Conservation (phyloP, 306 rosid genomes). For the Trichosanthes cucumerina region DNA sequence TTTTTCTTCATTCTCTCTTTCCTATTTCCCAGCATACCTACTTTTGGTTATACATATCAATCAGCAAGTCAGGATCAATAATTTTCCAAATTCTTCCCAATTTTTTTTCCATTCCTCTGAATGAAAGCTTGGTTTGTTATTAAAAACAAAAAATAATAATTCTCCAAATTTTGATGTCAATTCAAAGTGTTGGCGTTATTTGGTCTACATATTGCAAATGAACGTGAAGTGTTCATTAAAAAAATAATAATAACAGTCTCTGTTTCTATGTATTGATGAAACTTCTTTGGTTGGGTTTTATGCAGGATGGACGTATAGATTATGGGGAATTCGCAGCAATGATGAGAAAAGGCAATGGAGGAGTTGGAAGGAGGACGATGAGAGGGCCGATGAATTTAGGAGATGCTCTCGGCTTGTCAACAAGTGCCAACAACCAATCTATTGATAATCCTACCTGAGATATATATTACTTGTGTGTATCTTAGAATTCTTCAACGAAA, state of each 20-base stretch:
- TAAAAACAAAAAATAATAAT: too few species aligned
- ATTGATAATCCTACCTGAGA: conserved; percentile 5
- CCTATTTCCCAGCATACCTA: not conserved
- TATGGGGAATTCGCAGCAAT: conserved; percentile 39
- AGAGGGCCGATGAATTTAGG: conserved; percentile 27
- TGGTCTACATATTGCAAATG: not conserved
- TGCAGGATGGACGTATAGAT: conserved; percentile 39
- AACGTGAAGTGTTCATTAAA: too few species aligned
- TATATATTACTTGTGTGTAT: not conserved
- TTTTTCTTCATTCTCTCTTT: not conserved
- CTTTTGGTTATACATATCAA: not conserved
- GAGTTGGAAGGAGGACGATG: conserved; percentile 39
- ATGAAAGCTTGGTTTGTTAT: too few species aligned
- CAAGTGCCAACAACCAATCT: conserved; percentile 8
- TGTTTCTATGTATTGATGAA: not conserved
- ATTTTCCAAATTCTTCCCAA: not conserved
- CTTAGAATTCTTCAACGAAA: not conserved
- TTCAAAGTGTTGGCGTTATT: not conserved
- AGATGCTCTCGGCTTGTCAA: conserved; percentile 26
- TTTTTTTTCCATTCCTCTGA: not conserved
- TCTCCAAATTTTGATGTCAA: not conserved
- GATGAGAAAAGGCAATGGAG: conserved; percentile 48
- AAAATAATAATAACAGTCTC: too few species aligned
- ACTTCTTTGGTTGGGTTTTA: not conserved
- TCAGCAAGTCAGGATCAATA: not conserved